Evolutionary conservation across 345 rosid species (phyloP).

Genomic region (Salix koriyanagi): DNA sequence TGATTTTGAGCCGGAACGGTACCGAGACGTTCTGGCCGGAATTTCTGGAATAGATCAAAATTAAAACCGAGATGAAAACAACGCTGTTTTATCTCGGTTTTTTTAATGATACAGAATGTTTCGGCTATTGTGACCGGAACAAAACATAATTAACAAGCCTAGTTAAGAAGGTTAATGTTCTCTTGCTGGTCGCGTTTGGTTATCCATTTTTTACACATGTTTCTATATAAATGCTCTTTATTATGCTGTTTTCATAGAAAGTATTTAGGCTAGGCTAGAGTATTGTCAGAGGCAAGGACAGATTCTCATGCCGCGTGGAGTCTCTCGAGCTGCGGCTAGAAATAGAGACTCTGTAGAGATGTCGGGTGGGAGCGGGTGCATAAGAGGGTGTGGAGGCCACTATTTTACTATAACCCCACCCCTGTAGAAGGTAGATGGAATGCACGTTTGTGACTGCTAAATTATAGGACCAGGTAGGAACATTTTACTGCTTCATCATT

Average conservation of each 20-base stretch:
- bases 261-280: no score
- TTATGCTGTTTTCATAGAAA: no score
- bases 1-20: no score
- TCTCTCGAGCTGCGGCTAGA: neutral
- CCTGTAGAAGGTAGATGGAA: neutral
- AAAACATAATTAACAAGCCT: no score
- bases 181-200: neutral
- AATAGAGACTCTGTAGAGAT: neutral
- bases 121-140: no score
- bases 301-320: neutral
- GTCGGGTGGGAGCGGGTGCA: neutral
- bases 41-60: no score
- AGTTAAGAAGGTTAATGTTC: neutral
- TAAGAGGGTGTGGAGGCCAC: neutral
- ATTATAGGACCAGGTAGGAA: neutral
- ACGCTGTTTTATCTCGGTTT: no score
- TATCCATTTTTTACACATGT: no score
- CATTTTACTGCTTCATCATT: slow-evolving; percentile 12
- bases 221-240: no score
- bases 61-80: no score
- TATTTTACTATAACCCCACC: neutral
- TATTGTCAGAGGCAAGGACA: neutral
- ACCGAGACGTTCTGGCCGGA: no score
- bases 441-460: neutral
- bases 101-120: no score